Evolutionary conservation across 2,329 filamentous ascomycete species (phyloP), one percentile per base, ranked within the genome.

Genomic region (Ophiostoma sp.): DNA sequence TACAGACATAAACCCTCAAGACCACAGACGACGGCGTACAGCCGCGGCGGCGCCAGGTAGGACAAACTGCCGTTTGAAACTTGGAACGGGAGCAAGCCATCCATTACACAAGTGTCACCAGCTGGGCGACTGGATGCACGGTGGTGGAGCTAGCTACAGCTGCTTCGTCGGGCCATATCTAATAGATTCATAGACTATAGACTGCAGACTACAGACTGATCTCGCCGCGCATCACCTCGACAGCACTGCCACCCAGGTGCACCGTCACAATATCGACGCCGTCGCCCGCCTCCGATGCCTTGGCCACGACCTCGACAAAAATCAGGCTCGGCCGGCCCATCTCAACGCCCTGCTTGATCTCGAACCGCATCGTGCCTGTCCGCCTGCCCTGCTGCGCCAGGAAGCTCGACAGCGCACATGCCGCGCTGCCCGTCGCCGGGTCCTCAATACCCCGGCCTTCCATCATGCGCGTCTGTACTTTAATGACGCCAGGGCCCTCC

Each of bases 301-400:
- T 11, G 33, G 72, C 67, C 36, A 69, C 70, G n/a, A 84, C 79
- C 70, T 84, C 80, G 48, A 86, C 81, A 54, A 77, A 75, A 67
- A 87, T 86, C 67, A 83, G 79, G 74, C 85, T 87, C 76, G 79
- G 79, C 73, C 87, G 79, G 6, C 87, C 88, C 85, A 90, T 90
- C 78, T 91, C 88, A 11, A 90, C 86, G 0, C 88, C 89, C 79
- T 91, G 89, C 71, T 85, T 85, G 72, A 90, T 79, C 71, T 83
- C 80, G 73, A 85, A 88, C 62, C 65, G 67, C 11, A 62, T 23
- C 67, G 77, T 77, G 70, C 74, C 77, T 33, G 75, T 77, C 62
- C 76, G 76, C 31, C 52, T 33, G 68, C 79, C 79, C n/a, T 77
- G 76, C 68, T 85, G 75, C 4, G 83, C 81, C 72, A 90, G 78